A percentile compares a stretch with the other conserved stretches of the same genome.
These are phyloP conservation scores for Kockiozyma suomiensis DNA, from an alignment of 805 yeast species.

Conservation along the genomic window DNA sequence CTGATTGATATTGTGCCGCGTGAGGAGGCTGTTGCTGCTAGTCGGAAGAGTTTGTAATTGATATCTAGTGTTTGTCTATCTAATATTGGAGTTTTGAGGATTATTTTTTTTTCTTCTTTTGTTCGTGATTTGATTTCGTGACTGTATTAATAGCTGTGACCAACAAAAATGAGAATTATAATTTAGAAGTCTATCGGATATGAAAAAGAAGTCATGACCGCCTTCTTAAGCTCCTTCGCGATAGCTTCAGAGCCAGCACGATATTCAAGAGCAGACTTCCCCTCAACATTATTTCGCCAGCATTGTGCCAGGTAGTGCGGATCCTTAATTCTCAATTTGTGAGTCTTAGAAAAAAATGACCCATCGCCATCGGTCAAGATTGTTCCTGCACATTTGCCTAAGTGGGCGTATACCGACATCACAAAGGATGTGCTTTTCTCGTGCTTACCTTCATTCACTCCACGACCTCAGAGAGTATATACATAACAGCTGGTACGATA, in stretches of 20 bases:
- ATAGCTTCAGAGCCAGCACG: slow-evolving; percentile 98
- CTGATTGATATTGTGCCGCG: slow-evolving; percentile 94
- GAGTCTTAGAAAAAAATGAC: no score
- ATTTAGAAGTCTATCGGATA: slow-evolving; percentile 82
- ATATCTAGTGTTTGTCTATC: no score
- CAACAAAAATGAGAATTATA: not conserved
- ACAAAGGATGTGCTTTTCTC: no score
- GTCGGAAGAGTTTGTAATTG: slow-evolving; percentile 20
- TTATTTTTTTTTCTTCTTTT: not conserved
- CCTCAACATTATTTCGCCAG: slow-evolving; percentile 99
- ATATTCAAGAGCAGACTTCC: slow-evolving; percentile 94
- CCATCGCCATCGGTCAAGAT: no score
- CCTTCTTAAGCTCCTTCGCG: slow-evolving; percentile 97
- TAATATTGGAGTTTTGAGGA: not conserved
- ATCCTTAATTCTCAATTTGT: no score
- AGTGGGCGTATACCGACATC: no score
- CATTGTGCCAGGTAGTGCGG: slow-evolving; percentile 96
- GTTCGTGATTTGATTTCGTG: no score
- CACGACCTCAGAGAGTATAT: slow-evolving; percentile 99
- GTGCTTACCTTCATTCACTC: slow-evolving; percentile 92
- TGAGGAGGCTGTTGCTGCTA: slow-evolving; percentile 56
- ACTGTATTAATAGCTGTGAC: not conserved
- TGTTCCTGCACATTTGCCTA: no score
- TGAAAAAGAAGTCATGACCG: slow-evolving; percentile 84
- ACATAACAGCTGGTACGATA: slow-evolving; percentile 97